Evolutionary conservation across 2,329 filamentous ascomycete genomes (phyloP).

Genomic region (Coniella vitis): DNA sequence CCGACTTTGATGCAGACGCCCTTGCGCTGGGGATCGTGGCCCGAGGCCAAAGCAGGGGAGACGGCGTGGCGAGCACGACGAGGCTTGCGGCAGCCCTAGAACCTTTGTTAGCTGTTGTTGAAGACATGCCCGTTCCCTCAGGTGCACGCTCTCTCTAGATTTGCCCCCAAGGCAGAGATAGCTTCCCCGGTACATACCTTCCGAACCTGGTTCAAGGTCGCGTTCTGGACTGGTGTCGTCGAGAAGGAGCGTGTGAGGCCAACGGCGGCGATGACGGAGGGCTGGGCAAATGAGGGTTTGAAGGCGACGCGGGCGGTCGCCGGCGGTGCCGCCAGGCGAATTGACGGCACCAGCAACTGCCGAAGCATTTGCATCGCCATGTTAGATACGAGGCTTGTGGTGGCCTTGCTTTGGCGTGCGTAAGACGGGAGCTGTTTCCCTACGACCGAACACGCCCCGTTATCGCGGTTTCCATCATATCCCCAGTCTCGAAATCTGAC

Average conservation of each 20-base stretch:
- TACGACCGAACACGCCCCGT: neutral
- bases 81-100: constrained; percentile 65
- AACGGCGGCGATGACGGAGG: constrained; percentile 18
- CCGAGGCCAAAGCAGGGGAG: constrained; percentile 72
- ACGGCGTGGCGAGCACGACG: constrained; percentile 79
- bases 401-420: neutral
- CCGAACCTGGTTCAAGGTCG: constrained; percentile 69
- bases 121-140: too few relatives aligned
- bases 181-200: constrained; percentile 32
- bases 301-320: constrained; percentile 2
- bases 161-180: neutral
- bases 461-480: neutral
- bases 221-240: constrained; percentile 41
- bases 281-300: constrained; percentile 18
- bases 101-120: too few relatives aligned
- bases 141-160: too few relatives aligned
- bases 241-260: constrained; percentile 26
- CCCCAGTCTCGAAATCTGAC: constrained; percentile 10
- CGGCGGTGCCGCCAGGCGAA: constrained; percentile 19
- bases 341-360: constrained; percentile 25
- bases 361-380: constrained; percentile 31
- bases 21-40: constrained; percentile 74
- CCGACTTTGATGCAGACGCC: constrained; percentile 94
- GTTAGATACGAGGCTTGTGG: constrained; percentile 6
- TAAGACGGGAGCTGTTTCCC: too few relatives aligned